Evolutionary conservation across 2,329 filamentous ascomycete species (phyloP), one percentile per base, ranked within the genome.

Genomic region (Penicillium freii): DNA sequence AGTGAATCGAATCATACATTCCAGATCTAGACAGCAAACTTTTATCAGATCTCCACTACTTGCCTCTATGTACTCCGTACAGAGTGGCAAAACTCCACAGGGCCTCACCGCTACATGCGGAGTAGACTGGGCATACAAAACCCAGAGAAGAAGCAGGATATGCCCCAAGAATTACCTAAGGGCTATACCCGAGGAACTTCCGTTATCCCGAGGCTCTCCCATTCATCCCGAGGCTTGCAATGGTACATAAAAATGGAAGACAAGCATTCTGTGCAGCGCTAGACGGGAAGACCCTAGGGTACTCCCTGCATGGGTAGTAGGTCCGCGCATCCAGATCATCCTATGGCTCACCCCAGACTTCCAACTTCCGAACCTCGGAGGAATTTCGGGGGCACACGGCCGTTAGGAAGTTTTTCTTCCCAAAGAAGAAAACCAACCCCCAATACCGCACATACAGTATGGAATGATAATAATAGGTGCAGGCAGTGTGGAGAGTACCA

Each of bases 81-180:
- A 38, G 46, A 48, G 13, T 19, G 31, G 4, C 25, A 15, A 38
- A 38, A 58, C 42, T 51, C 49, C 45, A 21, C 38, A 54, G 19
- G 27, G 54, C 34, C 54, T 62, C 60, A 65, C 62, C 61, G 62
- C 63, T 62, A 49, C 51, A 63, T 60, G 62, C 58, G 63, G 62
- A 64, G 58, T 59, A 60, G 33, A 27, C 46, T 51, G 47, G 49
- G 53, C 19, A 42, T 36, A 36, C 38, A 46, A 56, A 60, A 56
- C 51, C 58, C 56, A 40, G 59, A 51, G 43, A 57, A 55, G 55
- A 57, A 51, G 51, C 45, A 54, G 33, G 39, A 46, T 15, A 23
- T 44, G 39, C 11, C 38, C 49, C 50, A 52, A 25, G 2, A 6
- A 45, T 25, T 27, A 19, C 39, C 19, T 19, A 34, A n/a, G 15